These are phyloP conservation scores for Picea sitchensis DNA, from an alignment of 75 land plant genomes.

Conservation along the genomic window DNA sequence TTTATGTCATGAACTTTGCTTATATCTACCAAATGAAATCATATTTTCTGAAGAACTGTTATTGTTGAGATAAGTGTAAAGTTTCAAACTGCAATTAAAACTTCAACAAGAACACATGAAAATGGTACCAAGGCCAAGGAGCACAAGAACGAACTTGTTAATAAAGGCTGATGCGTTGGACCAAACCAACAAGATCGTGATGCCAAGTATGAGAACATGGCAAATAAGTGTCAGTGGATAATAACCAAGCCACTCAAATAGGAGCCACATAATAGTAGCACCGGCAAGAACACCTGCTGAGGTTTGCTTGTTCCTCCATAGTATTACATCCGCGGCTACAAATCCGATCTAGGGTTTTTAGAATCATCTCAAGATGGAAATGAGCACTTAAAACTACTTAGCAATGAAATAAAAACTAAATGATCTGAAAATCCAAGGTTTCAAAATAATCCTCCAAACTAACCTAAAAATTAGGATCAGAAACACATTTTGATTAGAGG, in stretches of 20 bases:
- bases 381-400: neutral
- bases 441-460: neutral
- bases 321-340: conserved; percentile 75
- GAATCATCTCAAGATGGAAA: neutral
- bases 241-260: conserved; percentile 69
- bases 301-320: conserved; percentile 80
- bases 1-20: neutral
- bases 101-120: neutral
- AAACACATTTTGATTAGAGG: neutral
- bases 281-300: conserved; percentile 56
- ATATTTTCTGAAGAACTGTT: neutral
- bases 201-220: conserved; percentile 32
- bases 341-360: neutral
- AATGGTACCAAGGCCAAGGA: neutral
- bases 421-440: neutral
- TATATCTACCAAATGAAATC: neutral
- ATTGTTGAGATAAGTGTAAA: no score
- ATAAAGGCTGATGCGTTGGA: conserved; percentile 53
- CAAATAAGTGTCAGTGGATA: conserved; percentile 58
- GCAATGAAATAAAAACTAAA: neutral
- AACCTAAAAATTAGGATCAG: neutral
- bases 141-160: conserved; percentile 41
- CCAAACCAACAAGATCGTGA: conserved; percentile 62
- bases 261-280: conserved; percentile 61
- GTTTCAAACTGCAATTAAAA: no score